Evolutionary conservation across 257 asterid genomes (phyloP), one percentile per base, ranked within the genome.

Genomic region (Plantago ovata): DNA sequence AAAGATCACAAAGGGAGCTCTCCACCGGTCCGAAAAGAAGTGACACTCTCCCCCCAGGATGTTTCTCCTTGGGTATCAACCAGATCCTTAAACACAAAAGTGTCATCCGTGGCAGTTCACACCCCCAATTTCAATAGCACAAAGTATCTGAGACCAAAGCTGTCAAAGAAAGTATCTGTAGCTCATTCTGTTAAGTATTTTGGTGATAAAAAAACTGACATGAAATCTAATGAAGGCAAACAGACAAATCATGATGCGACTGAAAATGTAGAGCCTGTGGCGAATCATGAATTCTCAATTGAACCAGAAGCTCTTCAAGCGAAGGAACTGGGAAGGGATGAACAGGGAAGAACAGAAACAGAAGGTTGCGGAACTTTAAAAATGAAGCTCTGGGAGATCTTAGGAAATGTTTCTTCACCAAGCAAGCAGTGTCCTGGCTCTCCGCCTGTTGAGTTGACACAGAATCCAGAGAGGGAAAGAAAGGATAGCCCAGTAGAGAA

Each of bases 61-160:
- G 67, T 68, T 60, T 72, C 85, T 64, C 89, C 84, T 68, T 77
- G 85, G 85, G 71, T 84, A 64, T 82, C 89, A 65, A 70, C 87
- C 24, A 77, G 72, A 74, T 62, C 87, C 46, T 62, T 64, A 68
- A 73, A 75, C 60, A 72, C 72, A 40, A 24, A 52, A 56, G 49
- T 83, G 51, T 56, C 69, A 59, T 69, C 80, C 43, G 72, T 69
- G 53, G 66, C 70, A 51, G 80, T 47, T 73, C 72, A 61, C 14
- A 69, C 79, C 28, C 76, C 74, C 22, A 54, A 56, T 69, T 72
- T 57, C 18, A 18, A 38, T 13, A 13, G 11, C 15, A 19, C 20
- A 13, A 9, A 13, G 14, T 50, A 13, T 4, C 39, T 48, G 16
- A 41, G 62, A 18, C 21, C 62, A 21, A 57, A 57, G 62, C 50